A percentile compares a stretch with the other conserved stretches of the same genome.
These are phyloP conservation scores for Vaccinium darrowii DNA, from an alignment of 148 eudicot genomes.

Conservation along the genomic window DNA sequence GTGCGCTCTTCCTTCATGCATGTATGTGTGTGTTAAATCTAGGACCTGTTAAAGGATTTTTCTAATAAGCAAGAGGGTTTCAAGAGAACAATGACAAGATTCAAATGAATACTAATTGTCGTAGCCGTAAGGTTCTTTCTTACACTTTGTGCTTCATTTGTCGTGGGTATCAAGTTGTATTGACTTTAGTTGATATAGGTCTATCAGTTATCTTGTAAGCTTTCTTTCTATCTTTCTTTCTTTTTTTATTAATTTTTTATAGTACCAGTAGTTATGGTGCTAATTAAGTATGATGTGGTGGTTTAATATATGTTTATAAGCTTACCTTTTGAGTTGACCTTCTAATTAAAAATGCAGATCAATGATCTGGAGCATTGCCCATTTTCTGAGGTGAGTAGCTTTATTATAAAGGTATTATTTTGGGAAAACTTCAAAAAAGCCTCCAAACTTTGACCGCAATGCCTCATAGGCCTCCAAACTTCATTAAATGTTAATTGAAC, in stretches of 20 bases:
- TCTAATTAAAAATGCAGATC: slow-evolving; percentile 45
- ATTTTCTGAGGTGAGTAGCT: slow-evolving; percentile 61
- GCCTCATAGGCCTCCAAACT: too few species aligned
- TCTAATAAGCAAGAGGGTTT: slow-evolving; percentile 48
- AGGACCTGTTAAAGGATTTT: too few species aligned
- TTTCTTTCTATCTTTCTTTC: too few species aligned
- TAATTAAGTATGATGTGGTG: neutral
- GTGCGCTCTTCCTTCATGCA: too few species aligned
- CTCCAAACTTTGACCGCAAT: too few species aligned
- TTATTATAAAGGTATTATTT: neutral
- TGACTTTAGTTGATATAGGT: too few species aligned
- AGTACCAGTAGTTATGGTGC: too few species aligned
- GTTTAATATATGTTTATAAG: neutral
- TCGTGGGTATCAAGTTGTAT: neutral
- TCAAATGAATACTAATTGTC: slow-evolving; percentile 5
- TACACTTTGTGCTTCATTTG: neutral
- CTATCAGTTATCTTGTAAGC: too few species aligned
- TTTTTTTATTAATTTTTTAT: too few species aligned
- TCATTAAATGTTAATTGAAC: too few species aligned
- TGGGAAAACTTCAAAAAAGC: too few species aligned
- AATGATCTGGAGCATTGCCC: slow-evolving; percentile 77
- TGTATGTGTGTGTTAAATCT: too few species aligned
- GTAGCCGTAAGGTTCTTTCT: slow-evolving; percentile 58
- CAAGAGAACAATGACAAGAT: slow-evolving; percentile 46
- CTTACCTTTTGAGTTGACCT: neutral